phyloP scores from a whole-genome alignment of 768 basidiomycete genomes.

The Fomitopsis serialis region DNA sequence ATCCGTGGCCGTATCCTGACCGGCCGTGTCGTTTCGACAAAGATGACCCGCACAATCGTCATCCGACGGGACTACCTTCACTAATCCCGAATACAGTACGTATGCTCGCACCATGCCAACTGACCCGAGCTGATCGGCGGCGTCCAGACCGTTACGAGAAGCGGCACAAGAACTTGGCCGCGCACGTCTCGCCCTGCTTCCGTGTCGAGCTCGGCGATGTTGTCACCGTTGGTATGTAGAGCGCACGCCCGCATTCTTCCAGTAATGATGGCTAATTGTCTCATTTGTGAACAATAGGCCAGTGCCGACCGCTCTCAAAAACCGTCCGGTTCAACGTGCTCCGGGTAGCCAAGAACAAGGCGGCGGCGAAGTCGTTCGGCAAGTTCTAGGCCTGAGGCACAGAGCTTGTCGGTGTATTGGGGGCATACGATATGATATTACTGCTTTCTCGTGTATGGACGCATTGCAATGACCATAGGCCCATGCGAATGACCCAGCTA shows the following conservation, averaged over 20 bases:
- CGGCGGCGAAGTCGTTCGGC: conserved; percentile 83
- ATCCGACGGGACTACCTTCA: conserved; percentile 94
- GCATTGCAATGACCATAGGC: conserved; percentile 25
- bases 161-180: conserved; percentile 97
- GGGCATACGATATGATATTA: conserved; percentile 22
- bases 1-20: conserved; percentile 99
- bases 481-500: conserved; percentile 10
- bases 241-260: background rate
- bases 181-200: conserved; percentile 97
- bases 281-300: conserved; percentile 47
- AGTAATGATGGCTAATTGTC: background rate
- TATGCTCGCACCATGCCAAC: conserved; percentile 12
- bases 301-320: conserved; percentile 98
- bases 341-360: conserved; percentile 92
- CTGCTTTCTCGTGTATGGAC: conserved; percentile 25
- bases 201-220: conserved; percentile 92
- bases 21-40: conserved; percentile 95
- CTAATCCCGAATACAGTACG: conserved; percentile 98
- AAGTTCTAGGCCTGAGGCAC: conserved; percentile 64
- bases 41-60: conserved; percentile 98
- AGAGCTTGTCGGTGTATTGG: conserved; percentile 3
- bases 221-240: conserved; percentile 85
- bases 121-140: background rate
- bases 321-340: conserved; percentile 99
- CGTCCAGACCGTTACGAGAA: conserved; percentile 91